Percentiles rank a stretch among this genome's conserved stretches.
Evolutionary conservation across 768 basidiomycete genomes (phyloP).

Genomic region (Amanita exitialis): DNA sequence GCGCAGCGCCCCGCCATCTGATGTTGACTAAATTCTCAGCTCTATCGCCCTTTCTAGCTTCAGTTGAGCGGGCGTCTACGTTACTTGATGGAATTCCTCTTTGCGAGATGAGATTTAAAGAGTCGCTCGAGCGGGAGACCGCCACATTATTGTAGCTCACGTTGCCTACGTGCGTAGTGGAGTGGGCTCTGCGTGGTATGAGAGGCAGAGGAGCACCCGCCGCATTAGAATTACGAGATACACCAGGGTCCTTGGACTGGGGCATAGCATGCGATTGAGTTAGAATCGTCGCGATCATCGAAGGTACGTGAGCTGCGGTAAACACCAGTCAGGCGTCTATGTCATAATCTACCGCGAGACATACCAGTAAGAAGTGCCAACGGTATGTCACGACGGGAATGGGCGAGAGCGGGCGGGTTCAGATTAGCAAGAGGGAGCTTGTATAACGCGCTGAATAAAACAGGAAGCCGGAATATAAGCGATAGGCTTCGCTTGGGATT

Average conservation of each 20-base stretch:
- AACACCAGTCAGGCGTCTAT: not conserved
- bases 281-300: constrained; percentile 37
- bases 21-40: not conserved
- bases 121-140: not conserved
- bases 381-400: not conserved
- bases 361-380: not conserved
- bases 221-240: constrained; percentile 35
- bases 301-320: not conserved
- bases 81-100: constrained; percentile 13
- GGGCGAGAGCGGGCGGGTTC: not conserved
- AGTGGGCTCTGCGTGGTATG: constrained; percentile 42
- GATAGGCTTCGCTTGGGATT: not conserved
- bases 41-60: constrained; percentile 1
- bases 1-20: not conserved
- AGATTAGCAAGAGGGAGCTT: not conserved
- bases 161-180: constrained; percentile 2
- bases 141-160: not conserved
- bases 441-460: not conserved
- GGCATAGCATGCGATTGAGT: constrained; percentile 25
- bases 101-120: not conserved
- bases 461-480: not conserved
- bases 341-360: not conserved
- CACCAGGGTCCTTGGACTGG: constrained; percentile 20
- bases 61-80: constrained; percentile 28
- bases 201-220: constrained; percentile 54